Evolutionary conservation across 2,329 filamentous ascomycete genomes (phyloP).

Genomic region (Aspergillus floridensis): DNA sequence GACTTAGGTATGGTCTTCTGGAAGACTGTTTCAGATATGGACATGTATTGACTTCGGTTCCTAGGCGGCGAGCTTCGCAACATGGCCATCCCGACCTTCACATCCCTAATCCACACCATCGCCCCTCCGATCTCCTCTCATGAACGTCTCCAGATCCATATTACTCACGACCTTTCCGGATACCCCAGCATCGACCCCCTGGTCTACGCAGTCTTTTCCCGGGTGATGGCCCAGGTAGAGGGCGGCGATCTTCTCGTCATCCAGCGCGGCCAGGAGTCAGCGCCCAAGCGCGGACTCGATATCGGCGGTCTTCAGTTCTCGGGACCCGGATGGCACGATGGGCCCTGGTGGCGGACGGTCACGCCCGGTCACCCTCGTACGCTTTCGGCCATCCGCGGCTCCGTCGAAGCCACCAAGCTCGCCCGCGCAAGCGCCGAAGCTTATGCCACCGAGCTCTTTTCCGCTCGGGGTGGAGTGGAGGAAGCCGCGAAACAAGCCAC

Average conservation of each 20-base stretch:
- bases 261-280: constrained; percentile 85
- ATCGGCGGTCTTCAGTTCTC: constrained; percentile 29
- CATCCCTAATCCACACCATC: constrained; percentile 89
- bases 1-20: constrained; percentile 62
- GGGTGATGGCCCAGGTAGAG: constrained; percentile 98
- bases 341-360: constrained; percentile 82
- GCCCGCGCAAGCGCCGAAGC: constrained; percentile 84
- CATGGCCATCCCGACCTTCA: constrained; percentile 89
- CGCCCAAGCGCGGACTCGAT: constrained; percentile 61
- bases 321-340: constrained; percentile 74
- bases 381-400: constrained; percentile 73
- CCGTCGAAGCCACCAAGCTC: constrained; percentile 85
- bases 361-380: constrained; percentile 65
- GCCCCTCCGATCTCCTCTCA: constrained; percentile 95
- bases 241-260: constrained; percentile 92
- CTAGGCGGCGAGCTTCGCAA: constrained; percentile 81
- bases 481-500: constrained; percentile 75
- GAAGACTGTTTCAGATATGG: background rate
- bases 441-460: constrained; percentile 82
- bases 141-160: constrained; percentile 94
- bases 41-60: constrained; percentile 36
- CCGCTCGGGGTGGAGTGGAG: constrained; percentile 72
- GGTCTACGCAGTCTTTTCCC: constrained; percentile 85
- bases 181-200: constrained; percentile 93
- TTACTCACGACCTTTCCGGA: constrained; percentile 89